Percentiles rank a stretch among this genome's conserved stretches.
These are phyloP conservation scores for Blastobotrys apis DNA, from an alignment of 1,139 yeast genomes.

Conservation along the genomic window DNA sequence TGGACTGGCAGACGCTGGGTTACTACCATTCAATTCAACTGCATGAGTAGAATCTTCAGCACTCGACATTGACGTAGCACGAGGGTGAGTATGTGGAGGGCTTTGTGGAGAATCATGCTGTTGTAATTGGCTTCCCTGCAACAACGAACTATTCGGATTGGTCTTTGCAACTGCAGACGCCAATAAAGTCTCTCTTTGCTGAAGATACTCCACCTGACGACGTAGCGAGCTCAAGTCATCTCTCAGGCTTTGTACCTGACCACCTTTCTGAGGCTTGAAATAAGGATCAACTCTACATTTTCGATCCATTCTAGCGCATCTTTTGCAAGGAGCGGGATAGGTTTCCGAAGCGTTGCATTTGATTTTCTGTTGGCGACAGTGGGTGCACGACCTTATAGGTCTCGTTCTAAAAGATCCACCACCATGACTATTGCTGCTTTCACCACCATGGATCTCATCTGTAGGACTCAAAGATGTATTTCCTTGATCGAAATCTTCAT, in stretches of 20 bases:
- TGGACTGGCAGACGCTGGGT: no score
- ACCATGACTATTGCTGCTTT: not conserved
- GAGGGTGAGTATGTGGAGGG: no score
- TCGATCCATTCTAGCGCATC: slow-evolving; percentile 76
- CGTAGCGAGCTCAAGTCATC: slow-evolving; percentile 81
- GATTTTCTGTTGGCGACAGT: slow-evolving; percentile 91
- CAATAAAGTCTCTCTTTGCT: slow-evolving; percentile 46
- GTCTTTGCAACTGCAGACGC: slow-evolving; percentile 26
- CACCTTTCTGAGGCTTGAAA: slow-evolving; percentile 86
- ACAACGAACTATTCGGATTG: slow-evolving; percentile 20
- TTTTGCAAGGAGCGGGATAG: slow-evolving; percentile 74
- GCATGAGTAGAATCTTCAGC: no score
- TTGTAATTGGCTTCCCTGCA: no score
- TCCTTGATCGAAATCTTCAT: no score
- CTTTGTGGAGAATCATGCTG: no score
- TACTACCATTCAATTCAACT: no score
- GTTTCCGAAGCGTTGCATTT: slow-evolving; percentile 87
- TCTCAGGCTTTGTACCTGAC: slow-evolving; percentile 77
- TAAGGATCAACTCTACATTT: slow-evolving; percentile 88
- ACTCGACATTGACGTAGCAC: no score
- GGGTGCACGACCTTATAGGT: slow-evolving; percentile 90
- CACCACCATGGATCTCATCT: no score
- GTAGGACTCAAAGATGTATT: no score
- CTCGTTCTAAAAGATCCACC: slow-evolving; percentile 34
- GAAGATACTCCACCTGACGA: slow-evolving; percentile 69